A percentile compares a stretch with the other conserved stretches of the same genome.
Conservation (phyloP, 495 filamentous ascomycete species). For the Cenococcum geophilum region DNA sequence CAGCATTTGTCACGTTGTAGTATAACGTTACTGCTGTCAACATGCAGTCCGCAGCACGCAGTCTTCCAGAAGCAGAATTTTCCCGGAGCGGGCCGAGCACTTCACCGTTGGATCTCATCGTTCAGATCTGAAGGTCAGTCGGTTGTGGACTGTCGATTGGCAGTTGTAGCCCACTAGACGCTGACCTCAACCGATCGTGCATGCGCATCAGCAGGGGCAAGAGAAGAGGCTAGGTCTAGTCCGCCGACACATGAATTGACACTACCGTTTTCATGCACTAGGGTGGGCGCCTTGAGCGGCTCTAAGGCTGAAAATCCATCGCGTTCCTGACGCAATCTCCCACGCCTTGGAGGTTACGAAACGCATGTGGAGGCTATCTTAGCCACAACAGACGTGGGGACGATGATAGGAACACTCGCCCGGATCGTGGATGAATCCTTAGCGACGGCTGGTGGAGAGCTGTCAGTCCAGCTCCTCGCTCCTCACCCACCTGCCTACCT, state of each 20-base stretch:
- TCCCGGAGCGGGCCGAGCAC: conserved; percentile 31
- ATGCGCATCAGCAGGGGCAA: conserved; percentile 16
- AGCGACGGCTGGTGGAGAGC: not conserved
- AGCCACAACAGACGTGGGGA: not conserved
- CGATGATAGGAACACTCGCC: conserved; percentile 27
- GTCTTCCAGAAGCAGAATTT: conserved; percentile 31
- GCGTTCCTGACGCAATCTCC: conserved; percentile 34
- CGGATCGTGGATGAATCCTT: conserved; percentile 16
- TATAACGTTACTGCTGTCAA: conserved; percentile 24
- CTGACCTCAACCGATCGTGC: conserved; percentile 19
- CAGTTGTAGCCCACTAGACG: conserved; percentile 11
- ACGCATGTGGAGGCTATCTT: conserved; percentile 13
- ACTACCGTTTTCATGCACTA: conserved; percentile 16
- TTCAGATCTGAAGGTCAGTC: conserved; percentile 23
- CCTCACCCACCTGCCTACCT: conserved; percentile 13
- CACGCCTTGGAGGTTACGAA: conserved; percentile 30
- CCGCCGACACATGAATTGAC: not conserved
- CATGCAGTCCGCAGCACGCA: conserved; percentile 15
- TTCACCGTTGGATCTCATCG: conserved; percentile 30
- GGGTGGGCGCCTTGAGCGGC: conserved; percentile 24
- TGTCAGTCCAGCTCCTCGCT: not conserved
- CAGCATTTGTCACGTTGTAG: conserved; percentile 23
- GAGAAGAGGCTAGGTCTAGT: not conserved
- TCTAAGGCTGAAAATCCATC: conserved; percentile 29
- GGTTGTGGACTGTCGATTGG: conserved; percentile 9